These are phyloP conservation scores for Thalia dealbata DNA, from an alignment of 176 grass and related monocot species.

Conservation along the genomic window DNA sequence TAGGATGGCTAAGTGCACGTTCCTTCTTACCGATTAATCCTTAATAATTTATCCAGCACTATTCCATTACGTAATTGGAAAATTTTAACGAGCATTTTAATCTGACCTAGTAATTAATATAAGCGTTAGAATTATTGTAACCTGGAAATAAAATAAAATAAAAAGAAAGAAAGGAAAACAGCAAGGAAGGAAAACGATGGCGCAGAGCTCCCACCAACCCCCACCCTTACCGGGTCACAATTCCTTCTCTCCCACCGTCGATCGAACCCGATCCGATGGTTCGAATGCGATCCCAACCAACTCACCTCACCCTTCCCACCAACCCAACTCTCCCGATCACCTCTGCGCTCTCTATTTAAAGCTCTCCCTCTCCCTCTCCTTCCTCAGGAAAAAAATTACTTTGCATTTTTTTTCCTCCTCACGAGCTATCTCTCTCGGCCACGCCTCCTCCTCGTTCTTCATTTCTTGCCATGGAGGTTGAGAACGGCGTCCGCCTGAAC, in stretches of 20 bases:
- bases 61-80: too few species aligned
- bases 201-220: background rate
- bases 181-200: too few species aligned
- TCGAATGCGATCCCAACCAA: background rate
- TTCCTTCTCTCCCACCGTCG: background rate
- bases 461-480: slow-evolving; percentile 1
- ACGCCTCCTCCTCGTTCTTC: background rate
- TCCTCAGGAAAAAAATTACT: slow-evolving; percentile 1
- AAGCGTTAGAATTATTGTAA: too few species aligned
- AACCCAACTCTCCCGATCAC: background rate
- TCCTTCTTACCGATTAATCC: too few species aligned
- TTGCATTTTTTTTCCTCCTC: too few species aligned
- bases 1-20: too few species aligned
- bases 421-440: background rate
- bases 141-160: too few species aligned
- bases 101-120: too few species aligned
- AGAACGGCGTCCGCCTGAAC: background rate
- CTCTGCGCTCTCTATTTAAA: background rate
- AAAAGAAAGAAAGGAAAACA: too few species aligned
- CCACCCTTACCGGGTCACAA: background rate
- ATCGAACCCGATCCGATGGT: background rate
- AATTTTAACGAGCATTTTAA: too few species aligned
- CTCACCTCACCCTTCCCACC: background rate
- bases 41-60: too few species aligned
- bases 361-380: background rate